Percentiles rank a stretch among this genome's conserved stretches.
Evolutionary conservation across 768 basidiomycete genomes (phyloP).

Genomic region (Lentinula aciculospora): DNA sequence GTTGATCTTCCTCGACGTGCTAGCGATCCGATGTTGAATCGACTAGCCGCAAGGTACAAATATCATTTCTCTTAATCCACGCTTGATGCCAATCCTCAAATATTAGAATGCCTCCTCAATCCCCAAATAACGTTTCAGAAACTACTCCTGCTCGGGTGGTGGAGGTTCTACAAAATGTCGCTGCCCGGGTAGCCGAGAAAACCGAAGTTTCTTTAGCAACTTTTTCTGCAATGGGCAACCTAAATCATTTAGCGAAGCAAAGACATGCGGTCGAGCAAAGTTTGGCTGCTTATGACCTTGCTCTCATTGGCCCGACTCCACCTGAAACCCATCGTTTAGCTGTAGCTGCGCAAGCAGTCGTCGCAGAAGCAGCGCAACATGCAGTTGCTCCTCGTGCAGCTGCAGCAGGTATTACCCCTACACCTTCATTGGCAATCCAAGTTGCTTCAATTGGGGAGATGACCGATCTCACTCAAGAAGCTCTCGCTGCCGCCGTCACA

Average conservation of each 20-base stretch:
- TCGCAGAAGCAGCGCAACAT: slow-evolving; percentile 75
- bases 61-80: background rate
- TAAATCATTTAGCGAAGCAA: slow-evolving; percentile 74
- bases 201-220: slow-evolving; percentile 61
- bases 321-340: slow-evolving; percentile 51
- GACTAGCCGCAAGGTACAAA: background rate
- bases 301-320: slow-evolving; percentile 50
- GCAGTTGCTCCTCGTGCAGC: slow-evolving; percentile 44
- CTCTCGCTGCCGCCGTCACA: slow-evolving; percentile 79
- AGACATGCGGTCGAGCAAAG: slow-evolving; percentile 69
- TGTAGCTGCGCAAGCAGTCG: slow-evolving; percentile 76
- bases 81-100: background rate
- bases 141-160: slow-evolving; percentile 38
- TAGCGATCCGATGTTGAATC: slow-evolving; percentile 6
- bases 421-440: slow-evolving; percentile 38
- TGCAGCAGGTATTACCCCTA: slow-evolving; percentile 28
- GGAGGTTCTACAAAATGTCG: slow-evolving; percentile 70
- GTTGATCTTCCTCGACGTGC: slow-evolving; percentile 4
- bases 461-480: slow-evolving; percentile 50
- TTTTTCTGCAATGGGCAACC: slow-evolving; percentile 35
- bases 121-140: slow-evolving; percentile 1
- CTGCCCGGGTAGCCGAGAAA: slow-evolving; percentile 72
- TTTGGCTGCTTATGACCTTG: slow-evolving; percentile 72
- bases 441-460: slow-evolving; percentile 47
- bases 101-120: background rate